Base-by-base conservation (phyloP, 768 basidiomycete species). In the Tylopilus sp. region DNA sequence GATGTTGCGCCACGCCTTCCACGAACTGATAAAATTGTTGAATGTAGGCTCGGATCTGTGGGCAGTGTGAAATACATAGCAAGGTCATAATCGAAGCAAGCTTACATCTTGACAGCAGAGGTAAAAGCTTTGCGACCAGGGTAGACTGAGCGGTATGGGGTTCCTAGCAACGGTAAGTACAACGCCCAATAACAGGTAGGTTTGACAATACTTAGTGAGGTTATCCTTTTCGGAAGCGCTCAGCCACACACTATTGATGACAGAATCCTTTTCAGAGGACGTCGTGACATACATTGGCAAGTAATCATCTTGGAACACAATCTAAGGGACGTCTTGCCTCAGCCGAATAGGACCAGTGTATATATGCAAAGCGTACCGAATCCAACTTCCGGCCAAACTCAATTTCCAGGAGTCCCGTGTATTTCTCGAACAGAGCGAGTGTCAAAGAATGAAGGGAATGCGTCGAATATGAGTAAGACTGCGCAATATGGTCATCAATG, bases 1-100 rank as follows among this genome's bases (percentile, higher is more conserved):
- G 89, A 51, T 92, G 88, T 63, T 95, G 91, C 2, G 88, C 85
- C 6, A 97, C 89, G 9, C 95, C 95, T 59, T 99, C 97, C 0
- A 95, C 84, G 68, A 98, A 99, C 21, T 91, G 86, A 65, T 98
- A 95, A 73, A 97, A 98, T 60, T 91, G 92, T 59, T 94, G 88
- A 35, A 97, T 88, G 63, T 95, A 98, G 39, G 75, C 77, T 22
- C 91, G 85, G 52, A 95, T 88, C 84, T 95, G 72, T 25, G 23
- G 40, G 25, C 13, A 36, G 44, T 20, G 49, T 50, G 55, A 46
- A n/a, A 53, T 40, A 23, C 17, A 41, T 15, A 48, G 22, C 10
- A 48, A 23, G 9, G 5, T 3, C 38, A 44, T 20, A 8, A 47
- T 47, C 36, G 31, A 55, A 18, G 41, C 13, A n/a, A 33, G 18